These are phyloP conservation scores for Zygoascus flipseniorum DNA, from an alignment of 805 yeast species.

Conservation along the genomic window DNA sequence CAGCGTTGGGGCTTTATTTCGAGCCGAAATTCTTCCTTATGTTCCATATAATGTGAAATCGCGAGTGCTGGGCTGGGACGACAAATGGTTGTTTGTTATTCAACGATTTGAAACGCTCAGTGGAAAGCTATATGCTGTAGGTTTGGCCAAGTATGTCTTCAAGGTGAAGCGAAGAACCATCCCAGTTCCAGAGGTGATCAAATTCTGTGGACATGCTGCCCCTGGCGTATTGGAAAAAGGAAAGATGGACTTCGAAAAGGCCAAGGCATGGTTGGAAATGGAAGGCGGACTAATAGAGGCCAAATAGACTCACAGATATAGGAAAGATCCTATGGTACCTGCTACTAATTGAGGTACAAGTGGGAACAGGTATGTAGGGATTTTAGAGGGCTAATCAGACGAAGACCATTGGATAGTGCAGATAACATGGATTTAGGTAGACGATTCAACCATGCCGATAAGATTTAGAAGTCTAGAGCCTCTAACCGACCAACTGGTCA, in stretches of 20 bases:
- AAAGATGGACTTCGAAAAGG: conserved; percentile 18
- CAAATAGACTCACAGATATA: no score
- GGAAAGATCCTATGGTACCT: no score
- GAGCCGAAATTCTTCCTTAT: conserved; percentile 66
- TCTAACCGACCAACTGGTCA: no score
- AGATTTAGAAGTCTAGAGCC: no score
- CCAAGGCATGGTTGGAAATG: conserved; percentile 17
- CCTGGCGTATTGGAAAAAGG: conserved; percentile 30
- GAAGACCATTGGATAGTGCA: no score
- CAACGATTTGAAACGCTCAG: conserved; percentile 45
- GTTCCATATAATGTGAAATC: conserved; percentile 47
- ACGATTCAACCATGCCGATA: no score
- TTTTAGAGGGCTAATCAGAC: no score
- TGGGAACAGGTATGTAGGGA: no score
- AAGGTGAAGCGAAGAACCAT: conserved; percentile 73
- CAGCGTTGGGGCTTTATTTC: conserved; percentile 55
- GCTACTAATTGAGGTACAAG: no score
- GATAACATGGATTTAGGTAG: no score
- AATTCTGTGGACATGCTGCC: conserved; percentile 46
- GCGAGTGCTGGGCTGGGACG: conserved; percentile 71
- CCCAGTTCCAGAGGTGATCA: conserved; percentile 51
- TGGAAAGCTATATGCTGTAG: conserved; percentile 43
- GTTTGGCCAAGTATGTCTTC: conserved; percentile 72
- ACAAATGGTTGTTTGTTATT: conserved; percentile 73
- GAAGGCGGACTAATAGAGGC: conserved; percentile 11